These are phyloP conservation scores for Cercophora sp. DNA, from an alignment of 495 filamentous ascomycete species.

Conservation along the genomic window DNA sequence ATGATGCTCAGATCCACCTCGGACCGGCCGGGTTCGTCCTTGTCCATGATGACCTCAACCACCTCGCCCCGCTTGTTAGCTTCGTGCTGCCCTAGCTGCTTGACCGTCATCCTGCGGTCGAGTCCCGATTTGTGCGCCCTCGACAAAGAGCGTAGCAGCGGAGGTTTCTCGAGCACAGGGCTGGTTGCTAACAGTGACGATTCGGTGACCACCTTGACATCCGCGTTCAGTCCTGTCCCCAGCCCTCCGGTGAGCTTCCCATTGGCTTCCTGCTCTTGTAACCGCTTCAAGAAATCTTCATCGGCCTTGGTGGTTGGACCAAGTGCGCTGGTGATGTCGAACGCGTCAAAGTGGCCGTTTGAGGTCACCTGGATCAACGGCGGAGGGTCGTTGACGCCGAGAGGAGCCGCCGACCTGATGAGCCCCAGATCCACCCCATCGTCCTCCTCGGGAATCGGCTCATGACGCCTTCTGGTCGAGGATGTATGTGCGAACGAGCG, in stretches of 20 bases:
- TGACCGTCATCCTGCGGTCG: conserved; percentile 32
- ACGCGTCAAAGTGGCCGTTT: conserved; percentile 18
- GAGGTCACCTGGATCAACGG: not conserved
- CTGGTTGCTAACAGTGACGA: conserved; percentile 38
- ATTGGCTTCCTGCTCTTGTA: conserved; percentile 42
- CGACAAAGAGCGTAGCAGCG: conserved; percentile 35
- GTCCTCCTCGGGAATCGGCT: conserved; percentile 42
- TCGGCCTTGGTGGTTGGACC: conserved; percentile 36
- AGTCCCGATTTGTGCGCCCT: conserved; percentile 20
- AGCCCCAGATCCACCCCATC: conserved; percentile 39
- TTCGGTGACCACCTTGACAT: conserved; percentile 34
- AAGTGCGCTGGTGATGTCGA: conserved; percentile 37
- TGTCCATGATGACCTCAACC: conserved; percentile 48
- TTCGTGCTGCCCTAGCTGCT: conserved; percentile 44
- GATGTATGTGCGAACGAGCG: conserved; percentile 14
- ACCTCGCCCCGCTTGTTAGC: conserved; percentile 50
- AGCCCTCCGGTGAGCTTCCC: conserved; percentile 48
- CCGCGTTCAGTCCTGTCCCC: conserved; percentile 40
- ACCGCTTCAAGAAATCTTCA: conserved; percentile 32
- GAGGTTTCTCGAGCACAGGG: conserved; percentile 28
- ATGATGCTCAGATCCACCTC: conserved; percentile 41
- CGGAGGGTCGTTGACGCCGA: conserved; percentile 17
- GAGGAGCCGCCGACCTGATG: conserved; percentile 32
- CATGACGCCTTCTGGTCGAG: conserved; percentile 25
- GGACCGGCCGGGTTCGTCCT: conserved; percentile 25